Base-by-base conservation (phyloP, 225 moss, liverwort and hornwort genomes). In the Pleurozium schreberi region DNA sequence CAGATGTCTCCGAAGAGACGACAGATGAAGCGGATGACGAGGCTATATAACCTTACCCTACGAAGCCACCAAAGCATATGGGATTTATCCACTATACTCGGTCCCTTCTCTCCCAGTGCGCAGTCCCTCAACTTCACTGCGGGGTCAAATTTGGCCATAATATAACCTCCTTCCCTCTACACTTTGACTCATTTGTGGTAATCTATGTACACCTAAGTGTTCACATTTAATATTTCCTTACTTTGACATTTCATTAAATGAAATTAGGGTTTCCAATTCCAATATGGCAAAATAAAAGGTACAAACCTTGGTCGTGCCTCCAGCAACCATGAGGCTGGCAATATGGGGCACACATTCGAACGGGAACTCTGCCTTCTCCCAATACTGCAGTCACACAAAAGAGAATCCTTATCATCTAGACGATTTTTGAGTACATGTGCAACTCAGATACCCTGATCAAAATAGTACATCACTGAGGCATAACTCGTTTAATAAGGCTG, bases 311-410 rank as follows among this genome's bases (percentile, higher is more conserved):
- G 94, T 96, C 76, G 95, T 95, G 82, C 96, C 96, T 90, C 99
- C 99, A 71, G 95, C 96, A 62, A 99, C 90, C 88, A 91, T 96
- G 86, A 99, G 90, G 83, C 92, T 95, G 47, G 96, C 94, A 91
- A 97, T 92, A 69, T 95, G 91, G 38, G 97, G 96, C 49, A 99
- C 77, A 86, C 97, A 92, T 90, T 99, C 96, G 49, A 97, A 99
- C 34, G 99, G 97, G 58, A 99, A 99, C 89, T 99, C 96, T 57
- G 99, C 99, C 88, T 92, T 95, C 90, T 99, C 99, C 99, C 99
- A 99, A 84, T 96, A 97, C 97, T 99, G 94, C 83, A 43, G 68
- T 77, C 87, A 65, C 77, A 88, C 84, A 75, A 59, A 74, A 86
- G 25, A 85, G 33, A 60, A 83, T 53, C 53, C 60, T 75, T 87